A percentile compares a stretch with the other conserved stretches of the same genome.
These are phyloP conservation scores for Candida maltosa DNA, from an alignment of 805 yeast genomes.

Conservation along the genomic window DNA sequence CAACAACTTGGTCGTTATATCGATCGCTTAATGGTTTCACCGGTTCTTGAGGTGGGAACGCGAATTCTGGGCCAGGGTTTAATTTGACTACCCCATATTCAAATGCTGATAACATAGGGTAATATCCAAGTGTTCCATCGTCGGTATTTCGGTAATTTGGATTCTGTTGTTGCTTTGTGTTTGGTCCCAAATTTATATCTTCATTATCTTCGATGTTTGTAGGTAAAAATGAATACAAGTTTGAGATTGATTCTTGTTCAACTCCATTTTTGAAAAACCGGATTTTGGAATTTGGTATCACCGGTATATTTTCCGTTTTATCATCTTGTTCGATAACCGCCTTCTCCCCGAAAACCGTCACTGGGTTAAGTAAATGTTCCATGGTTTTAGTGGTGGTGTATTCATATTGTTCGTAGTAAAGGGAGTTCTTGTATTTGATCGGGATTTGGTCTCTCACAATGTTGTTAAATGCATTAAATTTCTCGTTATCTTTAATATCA, in stretches of 20 bases:
- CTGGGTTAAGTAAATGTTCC: constrained; percentile 73
- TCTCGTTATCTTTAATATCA: constrained; percentile 12
- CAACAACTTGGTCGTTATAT: constrained; percentile 68
- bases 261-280: constrained; percentile 77
- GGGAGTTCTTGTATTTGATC: constrained; percentile 69
- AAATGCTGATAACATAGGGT: constrained; percentile 83
- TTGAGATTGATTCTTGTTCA: constrained; percentile 58
- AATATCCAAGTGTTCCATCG: constrained; percentile 87
- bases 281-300: constrained; percentile 56
- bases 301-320: constrained; percentile 35
- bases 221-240: constrained; percentile 74
- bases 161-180: constrained; percentile 33
- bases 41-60: constrained; percentile 37
- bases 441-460: constrained; percentile 83
- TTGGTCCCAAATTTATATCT: constrained; percentile 18
- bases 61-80: constrained; percentile 66
- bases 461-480: constrained; percentile 31
- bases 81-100: constrained; percentile 73
- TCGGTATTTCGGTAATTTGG: constrained; percentile 48
- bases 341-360: constrained; percentile 65
- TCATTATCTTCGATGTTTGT: constrained; percentile 58
- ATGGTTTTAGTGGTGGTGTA: constrained; percentile 64
- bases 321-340: constrained; percentile 51
- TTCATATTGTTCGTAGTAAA: constrained; percentile 84
- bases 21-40: constrained; percentile 56